Evolutionary conservation across 768 basidiomycete species (phyloP), one percentile per base, ranked within the genome.

Genomic region (Phaeotremella skinneri): DNA sequence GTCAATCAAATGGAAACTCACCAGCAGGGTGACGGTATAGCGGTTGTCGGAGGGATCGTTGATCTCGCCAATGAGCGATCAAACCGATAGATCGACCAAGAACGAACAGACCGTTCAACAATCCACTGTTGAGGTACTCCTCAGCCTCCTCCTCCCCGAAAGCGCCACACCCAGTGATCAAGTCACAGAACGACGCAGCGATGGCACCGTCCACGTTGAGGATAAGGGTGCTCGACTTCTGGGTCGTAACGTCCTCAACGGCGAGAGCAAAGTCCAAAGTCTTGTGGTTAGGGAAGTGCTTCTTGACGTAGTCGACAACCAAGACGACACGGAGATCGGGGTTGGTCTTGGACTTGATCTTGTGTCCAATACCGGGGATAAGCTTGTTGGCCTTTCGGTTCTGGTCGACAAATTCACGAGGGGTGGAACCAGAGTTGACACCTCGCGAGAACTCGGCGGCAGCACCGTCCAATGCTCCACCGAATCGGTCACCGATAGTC

Each of bases 311-410:
- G 81, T 93, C 91, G 83, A 97, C 96, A 55, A 80, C 78, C 55
- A 80, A 76, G 66, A 72, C 70, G 61, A 80, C 80, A 62, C 80
- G 79, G 30, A 77, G 63, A 65, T 79, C 78, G 29, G 72, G 76
- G 73, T 77, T 76, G 68, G 73, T 74, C 76, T 77, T 75, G 56
- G 67, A 91, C 86, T 99, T 99, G 83, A 99, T 96, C 85, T 98
- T 98, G 86, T 99, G 94, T 47, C 94, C 94, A 67, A 99, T 99
- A 82, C 94, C 94, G 66, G 87, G 88, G 82, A 97, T 94, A 62
- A 96, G 86, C 80, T 91, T 91, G 83, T 94, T 96, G 27, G 85
- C 85, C 81, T 92, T 92, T 73, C 92, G 84, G 70, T 87, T 87
- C 68, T 86, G 84, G 79, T 94, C 94, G 68, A 99, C 94, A 68